Evolutionary conservation across 495 filamentous ascomycete genomes (phyloP), one percentile per base, ranked within the genome.

Genomic region (Podospora sp.): DNA sequence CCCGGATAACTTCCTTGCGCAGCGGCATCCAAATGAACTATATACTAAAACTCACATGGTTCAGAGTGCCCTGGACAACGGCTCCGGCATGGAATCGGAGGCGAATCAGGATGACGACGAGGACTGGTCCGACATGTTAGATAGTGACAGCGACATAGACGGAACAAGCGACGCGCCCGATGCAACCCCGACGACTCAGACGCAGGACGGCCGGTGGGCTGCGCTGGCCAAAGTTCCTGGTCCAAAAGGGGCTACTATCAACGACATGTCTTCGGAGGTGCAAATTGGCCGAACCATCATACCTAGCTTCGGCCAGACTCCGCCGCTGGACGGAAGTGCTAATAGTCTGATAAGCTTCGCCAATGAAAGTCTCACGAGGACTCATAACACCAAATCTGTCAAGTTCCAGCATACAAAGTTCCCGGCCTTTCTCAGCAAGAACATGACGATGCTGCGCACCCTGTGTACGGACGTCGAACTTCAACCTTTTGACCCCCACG

Each of bases 381-480:
- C 69, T 46, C 14, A 27, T 0, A 21, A 65, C 8, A 65, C 52
- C 6, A 62, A 46, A 6, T 49, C 66, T 3, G 20, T 69, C 21
- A 27, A 40, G n/a, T 60, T 69, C 22, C 11, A 12, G 24, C 26
- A 62, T n/a, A 65, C 62, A 24, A n/a, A 40, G 2, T 55, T 77
- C 4, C 60, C 62, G 33, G 24, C 46, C 18, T 49, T 69, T 26
- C 12, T 68, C 24, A 49, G 18, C 26, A 74, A 70, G 49, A 63
- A 73, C 20, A 33, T 71, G 18, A 72, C 65, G 22, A 78, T 92
- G 68, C 74, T 92, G 36, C 86, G 88, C 57, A 86, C 87, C 57
- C 87, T 83, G 21, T 79, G 83, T 60, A 77, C 79, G 51, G 83
- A 89, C 52, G 84, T 91, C 62, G 84, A 87, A 59, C 81, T 92